These are phyloP conservation scores for Biscutella laevigata DNA, from an alignment of 441 rosid genomes.

Conservation along the genomic window DNA sequence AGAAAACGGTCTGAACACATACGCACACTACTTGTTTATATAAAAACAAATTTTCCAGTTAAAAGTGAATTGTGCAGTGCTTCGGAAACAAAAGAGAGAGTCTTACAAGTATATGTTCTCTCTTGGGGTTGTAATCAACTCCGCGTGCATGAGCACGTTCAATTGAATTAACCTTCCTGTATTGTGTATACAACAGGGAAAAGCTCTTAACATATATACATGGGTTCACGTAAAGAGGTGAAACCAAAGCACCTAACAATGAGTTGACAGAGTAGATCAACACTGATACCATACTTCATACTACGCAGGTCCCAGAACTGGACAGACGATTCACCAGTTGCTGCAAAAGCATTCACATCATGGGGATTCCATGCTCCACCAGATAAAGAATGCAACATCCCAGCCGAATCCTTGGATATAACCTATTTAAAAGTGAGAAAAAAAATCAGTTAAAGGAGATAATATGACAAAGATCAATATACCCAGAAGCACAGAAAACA, in stretches of 20 bases:
- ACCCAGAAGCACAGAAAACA: background rate
- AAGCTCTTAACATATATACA: slow-evolving; percentile 4
- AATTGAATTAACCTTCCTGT: slow-evolving; percentile 69
- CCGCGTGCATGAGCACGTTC: slow-evolving; percentile 55
- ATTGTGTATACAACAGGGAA: background rate
- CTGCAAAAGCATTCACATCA: slow-evolving; percentile 64
- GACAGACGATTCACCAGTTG: slow-evolving; percentile 75
- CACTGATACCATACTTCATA: slow-evolving; percentile 50
- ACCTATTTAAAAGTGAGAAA: slow-evolving; percentile 46
- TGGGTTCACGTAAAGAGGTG: background rate
- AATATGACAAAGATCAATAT: background rate
- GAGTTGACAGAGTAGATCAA: slow-evolving; percentile 9
- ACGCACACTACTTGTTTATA: background rate
- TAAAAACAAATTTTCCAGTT: background rate
- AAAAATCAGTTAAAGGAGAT: background rate
- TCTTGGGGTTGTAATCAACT: slow-evolving; percentile 57
- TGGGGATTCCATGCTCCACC: slow-evolving; percentile 96
- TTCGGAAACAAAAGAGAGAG: background rate
- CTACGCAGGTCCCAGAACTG: slow-evolving; percentile 82
- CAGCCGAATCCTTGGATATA: slow-evolving; percentile 71
- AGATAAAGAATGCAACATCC: slow-evolving; percentile 66
- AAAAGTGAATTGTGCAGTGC: background rate
- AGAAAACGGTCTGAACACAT: background rate
- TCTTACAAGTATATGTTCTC: slow-evolving; percentile 68
- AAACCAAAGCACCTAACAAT: background rate